Conservation (phyloP, 2,329 filamentous ascomycete species). For the Trichoderma sp. region DNA sequence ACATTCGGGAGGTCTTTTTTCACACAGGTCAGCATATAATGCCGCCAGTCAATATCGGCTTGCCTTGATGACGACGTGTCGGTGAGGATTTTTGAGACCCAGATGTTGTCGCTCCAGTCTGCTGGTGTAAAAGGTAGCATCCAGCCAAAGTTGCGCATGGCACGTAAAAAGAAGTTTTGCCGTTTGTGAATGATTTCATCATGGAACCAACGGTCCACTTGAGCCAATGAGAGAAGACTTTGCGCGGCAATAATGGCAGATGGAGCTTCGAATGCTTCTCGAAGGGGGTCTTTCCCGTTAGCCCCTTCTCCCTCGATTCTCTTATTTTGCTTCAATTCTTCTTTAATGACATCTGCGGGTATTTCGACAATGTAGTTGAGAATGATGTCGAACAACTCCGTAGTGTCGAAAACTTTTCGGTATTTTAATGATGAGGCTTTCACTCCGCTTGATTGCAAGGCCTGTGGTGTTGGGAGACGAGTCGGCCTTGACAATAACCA, state of each 20-base stretch:
- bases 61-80: neutral
- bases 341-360: neutral
- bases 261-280: neutral
- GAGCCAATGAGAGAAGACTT: neutral
- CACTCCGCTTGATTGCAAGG: neutral
- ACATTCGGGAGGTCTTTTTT: neutral
- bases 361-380: constrained; percentile 1
- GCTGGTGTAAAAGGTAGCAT: constrained; percentile 11
- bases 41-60: neutral
- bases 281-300: neutral
- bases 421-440: neutral
- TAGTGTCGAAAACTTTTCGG: neutral
- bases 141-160: constrained; percentile 11
- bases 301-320: neutral
- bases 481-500: neutral
- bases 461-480: neutral
- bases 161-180: neutral
- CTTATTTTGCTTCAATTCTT: neutral
- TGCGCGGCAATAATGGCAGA: neutral
- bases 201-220: constrained; percentile 6
- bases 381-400: neutral
- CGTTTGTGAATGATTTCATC: neutral
- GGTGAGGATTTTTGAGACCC: neutral
- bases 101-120: neutral
- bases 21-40: neutral